Evolutionary conservation across 164 flowering plant genomes (phyloP), one percentile per base, ranked within the genome.

Genomic region (Stephania yunnanensis): DNA sequence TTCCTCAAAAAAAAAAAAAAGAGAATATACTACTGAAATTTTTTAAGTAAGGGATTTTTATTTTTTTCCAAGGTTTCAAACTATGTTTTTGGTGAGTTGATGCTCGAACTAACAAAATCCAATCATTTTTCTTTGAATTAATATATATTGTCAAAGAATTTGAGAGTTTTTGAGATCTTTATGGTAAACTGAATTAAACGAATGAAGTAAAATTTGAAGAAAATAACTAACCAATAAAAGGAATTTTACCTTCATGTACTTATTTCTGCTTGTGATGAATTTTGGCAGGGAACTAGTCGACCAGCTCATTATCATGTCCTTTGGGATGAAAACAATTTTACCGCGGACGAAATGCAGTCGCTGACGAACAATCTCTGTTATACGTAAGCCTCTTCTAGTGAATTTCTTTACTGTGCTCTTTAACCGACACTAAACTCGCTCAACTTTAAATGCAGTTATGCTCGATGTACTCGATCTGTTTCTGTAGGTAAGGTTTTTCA

Each of bases 231-330:
- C 53, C 53, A 48, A 48, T 2, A 2, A 48, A 48, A 48, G 0
- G 50, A 46, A 48, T 66, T 19, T 45, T 25, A 7, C 0, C 13
- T 12, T 55, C 20, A 58, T 58, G 64, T 22, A n/a, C 17, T 58
- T 58, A 22, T 58, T 61, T 61, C 8, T n/a, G 19, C 7, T 61
- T 20, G 66, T 61, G 10, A 19, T 61, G 20, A 10, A 61, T 61
- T 61, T 61, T 46, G 75, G 66, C 77, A 91, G 98, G 97, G 97
- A 5, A 94, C 97, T 0, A 94, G 94, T 61, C 75, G 91, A 10
- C 98, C 98, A 0, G 73, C 93, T 0, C 97, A 91, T 45, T 94
- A 92, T 73, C 97, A 92, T 85, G 97, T 92, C 8, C 66, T 94
- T 22, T 88, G 52, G 73, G 97, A 94, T 80, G 95, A 94, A 79